These are phyloP conservation scores for Epichloe typhina DNA, from an alignment of 2,329 filamentous ascomycete species.

Conservation along the genomic window DNA sequence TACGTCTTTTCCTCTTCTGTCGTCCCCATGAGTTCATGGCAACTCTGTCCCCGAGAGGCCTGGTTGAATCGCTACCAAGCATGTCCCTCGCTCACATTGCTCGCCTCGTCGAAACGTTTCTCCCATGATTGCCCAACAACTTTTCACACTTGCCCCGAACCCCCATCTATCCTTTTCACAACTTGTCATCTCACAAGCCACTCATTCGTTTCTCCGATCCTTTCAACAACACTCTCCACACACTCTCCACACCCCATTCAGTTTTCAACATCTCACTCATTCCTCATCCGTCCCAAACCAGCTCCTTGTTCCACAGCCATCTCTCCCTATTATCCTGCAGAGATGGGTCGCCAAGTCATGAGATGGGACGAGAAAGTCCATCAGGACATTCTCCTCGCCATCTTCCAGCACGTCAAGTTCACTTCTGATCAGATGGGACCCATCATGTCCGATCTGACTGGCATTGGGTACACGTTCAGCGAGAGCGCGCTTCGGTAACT, in stretches of 20 bases:
- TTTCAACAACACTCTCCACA: not conserved
- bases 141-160: not conserved
- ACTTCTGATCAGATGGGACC: slow-evolving; percentile 18
- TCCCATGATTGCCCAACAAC: not conserved
- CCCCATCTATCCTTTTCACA: not conserved
- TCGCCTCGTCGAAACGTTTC: too few relatives aligned
- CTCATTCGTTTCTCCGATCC: not conserved
- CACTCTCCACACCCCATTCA: too few relatives aligned
- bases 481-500: slow-evolving; percentile 28
- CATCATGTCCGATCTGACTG: slow-evolving; percentile 24
- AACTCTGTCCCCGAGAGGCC: too few relatives aligned
- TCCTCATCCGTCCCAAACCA: too few relatives aligned
- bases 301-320: not conserved
- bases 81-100: too few relatives aligned
- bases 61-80: not conserved
- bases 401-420: slow-evolving; percentile 25
- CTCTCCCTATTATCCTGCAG: slow-evolving; percentile 1
- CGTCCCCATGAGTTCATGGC: too few relatives aligned
- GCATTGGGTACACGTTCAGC: slow-evolving; percentile 27
- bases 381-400: slow-evolving; percentile 28
- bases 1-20: not conserved
- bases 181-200: too few relatives aligned
- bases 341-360: slow-evolving; percentile 16
- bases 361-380: slow-evolving; percentile 30
- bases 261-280: too few relatives aligned